These are phyloP conservation scores for Ambrosia hybrid DNA, from an alignment of 140 eudicot genomes.

Conservation along the genomic window DNA sequence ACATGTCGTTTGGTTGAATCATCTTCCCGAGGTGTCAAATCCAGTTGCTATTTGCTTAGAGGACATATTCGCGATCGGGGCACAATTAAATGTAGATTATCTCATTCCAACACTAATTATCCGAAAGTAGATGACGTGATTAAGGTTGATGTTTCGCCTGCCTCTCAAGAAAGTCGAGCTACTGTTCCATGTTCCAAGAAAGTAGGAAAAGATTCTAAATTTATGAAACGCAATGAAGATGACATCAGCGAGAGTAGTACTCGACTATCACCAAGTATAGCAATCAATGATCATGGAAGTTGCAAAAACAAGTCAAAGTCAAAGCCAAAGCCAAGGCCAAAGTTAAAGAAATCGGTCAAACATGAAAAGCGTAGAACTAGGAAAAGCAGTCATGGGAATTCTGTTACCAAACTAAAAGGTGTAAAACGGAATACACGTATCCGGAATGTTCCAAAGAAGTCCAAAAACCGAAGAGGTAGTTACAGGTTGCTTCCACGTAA, in stretches of 20 bases:
- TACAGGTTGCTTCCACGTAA: constrained; percentile 80
- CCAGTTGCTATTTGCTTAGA: constrained; percentile 71
- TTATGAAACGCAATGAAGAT: constrained; percentile 50
- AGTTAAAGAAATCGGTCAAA: constrained; percentile 7
- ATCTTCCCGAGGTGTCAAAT: constrained; percentile 55
- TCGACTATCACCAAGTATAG: constrained; percentile 18
- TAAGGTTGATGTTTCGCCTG: constrained; percentile 60
- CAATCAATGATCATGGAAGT: constrained; percentile 16
- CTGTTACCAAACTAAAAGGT: constrained; percentile 32
- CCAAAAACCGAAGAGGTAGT: constrained; percentile 64
- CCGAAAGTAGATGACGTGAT: constrained; percentile 35
- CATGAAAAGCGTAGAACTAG: constrained; percentile 21
- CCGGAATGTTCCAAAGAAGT: constrained; percentile 48
- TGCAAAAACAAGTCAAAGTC: constrained; percentile 21
- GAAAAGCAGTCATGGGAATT: constrained; percentile 41
- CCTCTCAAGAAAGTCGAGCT: constrained; percentile 86
- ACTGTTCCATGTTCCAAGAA: constrained; percentile 39
- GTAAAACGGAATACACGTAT: constrained; percentile 28
- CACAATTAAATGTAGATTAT: constrained; percentile 30
- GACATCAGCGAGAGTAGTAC: constrained; percentile 36
- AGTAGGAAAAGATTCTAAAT: constrained; percentile 45
- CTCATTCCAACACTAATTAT: constrained; percentile 37
- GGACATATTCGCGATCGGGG: constrained; percentile 31
- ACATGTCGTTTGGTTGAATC: constrained; percentile 75
- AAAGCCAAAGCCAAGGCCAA: background rate